Evolutionary conservation across 164 flowering plant genomes (phyloP), one percentile per base, ranked within the genome.

Genomic region (Annona cherimola): DNA sequence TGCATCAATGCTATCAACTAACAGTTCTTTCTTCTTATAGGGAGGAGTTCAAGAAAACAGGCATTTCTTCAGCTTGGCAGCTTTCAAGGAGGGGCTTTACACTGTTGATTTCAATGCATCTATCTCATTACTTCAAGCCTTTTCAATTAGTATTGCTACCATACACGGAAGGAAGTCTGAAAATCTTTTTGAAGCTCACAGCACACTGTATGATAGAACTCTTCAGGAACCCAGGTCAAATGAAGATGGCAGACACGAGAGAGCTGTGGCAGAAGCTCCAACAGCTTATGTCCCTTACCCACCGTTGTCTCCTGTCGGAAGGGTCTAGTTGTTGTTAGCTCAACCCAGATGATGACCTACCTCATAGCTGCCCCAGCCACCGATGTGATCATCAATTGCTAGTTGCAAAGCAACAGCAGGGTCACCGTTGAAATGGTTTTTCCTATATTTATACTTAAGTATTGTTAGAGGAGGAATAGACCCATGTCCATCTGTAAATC

Each of bases 231-330:
- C 77, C 3, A 43, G 35, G 63, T 16, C 69, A 43, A 68, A 40
- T 4, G 76, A 73, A 55, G 61, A 71, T 50, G 63, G 68, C 18
- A 73, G 60, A 57, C 39, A 35, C 42, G 75, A 78, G 66, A 7
- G 44, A 35, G 6, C 69, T 64, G 72, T 71, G 60, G 78, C 71
- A 18, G 71, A 80, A 59, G 45, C 69, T 42, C 82, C 82, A 2
- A 69, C 75, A 39, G 86, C 75, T 67, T 84, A 76, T 65, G 75
- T 83, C 65, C 62, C 90, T 57, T 71, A 73, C 70, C 97, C 97
- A 45, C 93, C 95, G 7, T 81, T 73, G 61, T 92, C 95, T 45
- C 97, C 95, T 5, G 86, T 83, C 67, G 91, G 92, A 1, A 86
- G 97, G 73, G 91, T 80, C 63, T 92, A 86, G 78, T 66, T 61